phyloP scores from a whole-genome alignment of 768 basidiomycete species.

The Phallus indusiatus region DNA sequence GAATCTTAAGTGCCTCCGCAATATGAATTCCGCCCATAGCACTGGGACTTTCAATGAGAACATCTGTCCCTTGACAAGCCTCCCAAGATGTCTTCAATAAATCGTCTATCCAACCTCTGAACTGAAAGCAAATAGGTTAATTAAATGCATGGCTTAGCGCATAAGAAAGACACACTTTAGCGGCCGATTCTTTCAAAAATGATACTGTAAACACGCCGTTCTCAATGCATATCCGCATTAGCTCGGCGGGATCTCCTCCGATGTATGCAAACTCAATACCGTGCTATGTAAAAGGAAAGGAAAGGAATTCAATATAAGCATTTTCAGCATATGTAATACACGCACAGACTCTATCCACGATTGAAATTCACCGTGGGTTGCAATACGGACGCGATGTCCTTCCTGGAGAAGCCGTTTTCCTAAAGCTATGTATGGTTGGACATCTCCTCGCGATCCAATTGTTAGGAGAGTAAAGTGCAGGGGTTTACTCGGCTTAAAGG shows the following conservation, averaged over 20 bases:
- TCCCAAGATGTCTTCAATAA: conserved; percentile 92
- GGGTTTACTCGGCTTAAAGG: conserved; percentile 83
- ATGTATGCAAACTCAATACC: conserved; percentile 95
- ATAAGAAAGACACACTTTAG: conserved; percentile 46
- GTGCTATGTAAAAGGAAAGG: conserved; percentile 39
- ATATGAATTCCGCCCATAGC: conserved; percentile 98
- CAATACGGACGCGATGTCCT: conserved; percentile 84
- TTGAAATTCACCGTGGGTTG: conserved; percentile 91
- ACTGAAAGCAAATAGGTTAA: conserved; percentile 36
- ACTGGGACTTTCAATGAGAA: conserved; percentile 90
- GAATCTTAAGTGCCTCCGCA: conserved; percentile 86
- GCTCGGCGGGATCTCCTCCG: conserved; percentile 94
- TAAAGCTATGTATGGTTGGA: conserved; percentile 95
- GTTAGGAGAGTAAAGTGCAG: conserved; percentile 91
- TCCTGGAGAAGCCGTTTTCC: conserved; percentile 86
- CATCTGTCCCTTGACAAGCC: conserved; percentile 89
- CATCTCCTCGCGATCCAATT: conserved; percentile 93
- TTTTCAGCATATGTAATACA: conserved; percentile 7
- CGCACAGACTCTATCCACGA: conserved; percentile 92
- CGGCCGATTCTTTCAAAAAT: conserved; percentile 83
- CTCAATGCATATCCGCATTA: conserved; percentile 96
- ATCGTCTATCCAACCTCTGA: conserved; percentile 97
- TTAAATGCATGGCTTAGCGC: background rate
- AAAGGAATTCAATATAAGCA: background rate
- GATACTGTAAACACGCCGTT: conserved; percentile 96